Percentiles rank a stretch among this genome's conserved stretches.
phyloP scores from a whole-genome alignment of 768 basidiomycete species.

The Clathrus columnatus region DNA sequence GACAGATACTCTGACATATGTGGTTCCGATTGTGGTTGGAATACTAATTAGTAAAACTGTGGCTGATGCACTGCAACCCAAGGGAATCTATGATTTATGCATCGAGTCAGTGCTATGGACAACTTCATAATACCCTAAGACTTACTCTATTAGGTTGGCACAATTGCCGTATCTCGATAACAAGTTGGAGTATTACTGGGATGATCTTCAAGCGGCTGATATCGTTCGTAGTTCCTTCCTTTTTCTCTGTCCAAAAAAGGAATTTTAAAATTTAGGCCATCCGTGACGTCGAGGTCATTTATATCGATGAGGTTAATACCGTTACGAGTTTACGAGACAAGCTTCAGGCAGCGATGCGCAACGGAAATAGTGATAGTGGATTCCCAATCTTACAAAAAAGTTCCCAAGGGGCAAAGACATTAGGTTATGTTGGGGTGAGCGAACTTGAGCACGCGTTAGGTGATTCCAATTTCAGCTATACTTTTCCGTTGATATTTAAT shows the following conservation, averaged over 20 bases:
- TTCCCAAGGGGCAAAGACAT: slow-evolving; percentile 49
- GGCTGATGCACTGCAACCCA: slow-evolving; percentile 81
- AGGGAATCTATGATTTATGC: slow-evolving; percentile 94
- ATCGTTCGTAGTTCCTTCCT: slow-evolving; percentile 43
- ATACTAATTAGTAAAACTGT: slow-evolving; percentile 88
- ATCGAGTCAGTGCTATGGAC: slow-evolving; percentile 50
- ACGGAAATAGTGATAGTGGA: slow-evolving; percentile 68
- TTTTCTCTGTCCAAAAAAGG: neutral
- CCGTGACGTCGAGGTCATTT: slow-evolving; percentile 59
- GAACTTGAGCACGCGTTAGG: slow-evolving; percentile 92
- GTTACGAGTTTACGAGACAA: slow-evolving; percentile 67
- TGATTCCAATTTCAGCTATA: slow-evolving; percentile 28
- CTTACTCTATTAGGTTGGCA: slow-evolving; percentile 41
- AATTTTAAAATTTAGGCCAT: slow-evolving; percentile 41
- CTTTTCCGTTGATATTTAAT: neutral
- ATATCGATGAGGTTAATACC: slow-evolving; percentile 65
- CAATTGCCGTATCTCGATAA: slow-evolving; percentile 89
- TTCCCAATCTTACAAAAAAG: slow-evolving; percentile 74
- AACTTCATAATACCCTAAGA: neutral
- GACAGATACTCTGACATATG: slow-evolving; percentile 88
- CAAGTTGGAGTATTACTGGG: slow-evolving; percentile 89
- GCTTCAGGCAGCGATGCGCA: slow-evolving; percentile 46
- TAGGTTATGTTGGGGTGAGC: slow-evolving; percentile 86
- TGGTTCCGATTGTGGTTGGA: slow-evolving; percentile 79
- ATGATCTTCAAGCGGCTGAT: slow-evolving; percentile 61